Evolutionary conservation across 139 green algal species (phyloP), one percentile per base, ranked within the genome.

Genomic region (Tetradesmus obliquus): DNA sequence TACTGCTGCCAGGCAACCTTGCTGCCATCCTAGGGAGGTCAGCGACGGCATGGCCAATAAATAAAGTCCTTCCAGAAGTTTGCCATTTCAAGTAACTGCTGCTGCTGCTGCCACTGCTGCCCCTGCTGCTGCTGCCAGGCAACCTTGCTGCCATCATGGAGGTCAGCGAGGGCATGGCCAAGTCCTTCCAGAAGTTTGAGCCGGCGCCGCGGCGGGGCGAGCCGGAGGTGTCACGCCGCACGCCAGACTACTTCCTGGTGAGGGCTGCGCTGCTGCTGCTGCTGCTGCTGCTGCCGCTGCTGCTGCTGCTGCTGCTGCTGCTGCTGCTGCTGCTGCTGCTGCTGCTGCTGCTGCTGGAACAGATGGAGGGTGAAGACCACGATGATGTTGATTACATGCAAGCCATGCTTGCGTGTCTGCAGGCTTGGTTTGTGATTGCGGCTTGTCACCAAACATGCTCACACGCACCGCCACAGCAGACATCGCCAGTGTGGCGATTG

Each of bases 91-190:
- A 13, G 12, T 72, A 20, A 13, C 32, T 45, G 32, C 32, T 45
- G 32, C 32, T 45, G 32, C 32, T 81, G 72, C 72, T 12, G n/a
- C n/a, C 13, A 13, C 54, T n/a, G 8, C 51, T 58, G 3, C n/a
- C 82, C 54, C n/a, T 55, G 20, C 93, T 45, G 32, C 32, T 45
- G 32, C 32, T 45, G 32, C 32, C 32, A 97, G 97, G 97, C 74
- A 99, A 99, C 94, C 96, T 98, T 95, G 98, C 98, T 15, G 98
- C 98, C 51, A 99, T 99, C 94, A 99, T 99, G 97, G 98, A 99
- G 94, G 96, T 99, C n/a, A 96, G 96, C 32, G 98, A 99, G 93
- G 89, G 94, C 89, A 98, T 99, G 96, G 92, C 94, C 58, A 97
- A 96, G 62, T 95, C 90, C 53, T 99, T 99, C 91, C 96, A 98